Evolutionary conservation across 1,284 basidiomycete species (phyloP).

Genomic region (Ceratorhiza oryzae-sativae): DNA sequence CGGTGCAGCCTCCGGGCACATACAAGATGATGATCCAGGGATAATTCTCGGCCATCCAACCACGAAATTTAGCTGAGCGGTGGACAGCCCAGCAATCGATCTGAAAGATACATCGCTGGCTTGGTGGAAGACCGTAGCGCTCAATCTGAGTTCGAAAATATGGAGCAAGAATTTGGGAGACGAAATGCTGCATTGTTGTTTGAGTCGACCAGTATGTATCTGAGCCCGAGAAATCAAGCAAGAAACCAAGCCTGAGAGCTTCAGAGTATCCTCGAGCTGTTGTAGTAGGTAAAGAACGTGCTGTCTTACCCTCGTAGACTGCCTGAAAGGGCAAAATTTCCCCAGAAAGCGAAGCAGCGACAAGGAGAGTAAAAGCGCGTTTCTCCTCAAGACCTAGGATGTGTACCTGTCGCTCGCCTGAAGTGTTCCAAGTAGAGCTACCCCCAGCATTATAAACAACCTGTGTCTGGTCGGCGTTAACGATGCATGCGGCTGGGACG

Average conservation of each 20-base stretch:
- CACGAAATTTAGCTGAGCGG: too few species aligned
- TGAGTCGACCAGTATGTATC: not conserved
- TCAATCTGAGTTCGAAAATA: not conserved
- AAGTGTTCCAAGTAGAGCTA: not conserved
- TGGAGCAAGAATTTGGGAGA: not conserved
- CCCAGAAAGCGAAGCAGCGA: constrained; percentile 1
- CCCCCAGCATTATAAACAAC: not conserved
- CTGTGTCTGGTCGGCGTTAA: not conserved
- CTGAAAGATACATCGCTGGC: constrained; percentile 19
- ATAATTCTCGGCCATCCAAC: too few species aligned
- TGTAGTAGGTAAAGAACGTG: not conserved
- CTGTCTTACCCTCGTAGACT: not conserved
- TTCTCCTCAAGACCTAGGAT: not conserved
- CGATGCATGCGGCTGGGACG: not conserved
- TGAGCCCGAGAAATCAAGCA: not conserved
- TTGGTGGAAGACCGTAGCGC: constrained; percentile 1
- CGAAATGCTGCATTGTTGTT: not conserved
- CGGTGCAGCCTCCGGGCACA: too few species aligned
- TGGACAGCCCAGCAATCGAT: too few species aligned
- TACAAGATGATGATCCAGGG: too few species aligned
- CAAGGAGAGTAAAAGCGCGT: not conserved
- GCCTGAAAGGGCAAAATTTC: not conserved
- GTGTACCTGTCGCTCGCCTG: not conserved
- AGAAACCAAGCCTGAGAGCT: not conserved
- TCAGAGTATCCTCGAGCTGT: not conserved